A percentile compares a stretch with the other conserved stretches of the same genome.
Evolutionary conservation across 2,329 filamentous ascomycete species (phyloP).

Genomic region (Penicillium sclerotigenum): DNA sequence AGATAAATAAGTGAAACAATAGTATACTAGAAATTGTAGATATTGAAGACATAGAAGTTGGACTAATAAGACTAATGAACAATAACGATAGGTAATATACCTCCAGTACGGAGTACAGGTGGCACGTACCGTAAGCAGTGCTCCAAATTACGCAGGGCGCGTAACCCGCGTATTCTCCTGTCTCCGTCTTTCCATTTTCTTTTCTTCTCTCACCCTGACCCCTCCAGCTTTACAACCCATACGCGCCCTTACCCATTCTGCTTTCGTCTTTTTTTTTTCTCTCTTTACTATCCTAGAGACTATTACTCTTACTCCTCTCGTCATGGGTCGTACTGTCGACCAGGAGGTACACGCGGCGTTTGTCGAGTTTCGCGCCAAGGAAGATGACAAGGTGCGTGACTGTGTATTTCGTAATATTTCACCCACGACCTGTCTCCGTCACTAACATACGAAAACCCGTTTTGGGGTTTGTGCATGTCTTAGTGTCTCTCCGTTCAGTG

Average conservation of each 20-base stretch:
- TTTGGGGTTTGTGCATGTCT: slow-evolving; percentile 17
- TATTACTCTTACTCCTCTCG: slow-evolving; percentile 26
- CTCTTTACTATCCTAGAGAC: slow-evolving; percentile 1
- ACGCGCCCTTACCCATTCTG: slow-evolving; percentile 15
- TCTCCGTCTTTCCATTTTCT: slow-evolving; percentile 26
- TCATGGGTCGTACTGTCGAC: slow-evolving; percentile 52
- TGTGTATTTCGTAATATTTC: slow-evolving; percentile 45
- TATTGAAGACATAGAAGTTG: no score
- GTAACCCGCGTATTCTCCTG: slow-evolving; percentile 23
- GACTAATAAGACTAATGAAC: neutral
- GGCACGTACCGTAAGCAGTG: slow-evolving; percentile 13
- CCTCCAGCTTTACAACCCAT: slow-evolving; percentile 13
- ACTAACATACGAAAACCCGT: slow-evolving; percentile 35
- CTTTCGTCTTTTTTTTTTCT: neutral
- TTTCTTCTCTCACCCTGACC: slow-evolving; percentile 14
- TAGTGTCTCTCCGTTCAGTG: slow-evolving; percentile 53
- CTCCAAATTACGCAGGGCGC: slow-evolving; percentile 23
- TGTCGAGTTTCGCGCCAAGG: slow-evolving; percentile 54
- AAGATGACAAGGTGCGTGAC: slow-evolving; percentile 50
- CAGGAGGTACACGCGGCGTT: slow-evolving; percentile 53
- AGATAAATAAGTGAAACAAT: neutral
- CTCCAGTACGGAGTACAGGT: neutral
- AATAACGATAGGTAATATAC: neutral
- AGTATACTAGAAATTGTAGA: no score
- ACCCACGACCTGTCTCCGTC: slow-evolving; percentile 23